Percentiles rank a stretch among this genome's conserved stretches.
Conservation (phyloP, 2,329 filamentous ascomycete genomes). For the Hypoxylon sp. region DNA sequence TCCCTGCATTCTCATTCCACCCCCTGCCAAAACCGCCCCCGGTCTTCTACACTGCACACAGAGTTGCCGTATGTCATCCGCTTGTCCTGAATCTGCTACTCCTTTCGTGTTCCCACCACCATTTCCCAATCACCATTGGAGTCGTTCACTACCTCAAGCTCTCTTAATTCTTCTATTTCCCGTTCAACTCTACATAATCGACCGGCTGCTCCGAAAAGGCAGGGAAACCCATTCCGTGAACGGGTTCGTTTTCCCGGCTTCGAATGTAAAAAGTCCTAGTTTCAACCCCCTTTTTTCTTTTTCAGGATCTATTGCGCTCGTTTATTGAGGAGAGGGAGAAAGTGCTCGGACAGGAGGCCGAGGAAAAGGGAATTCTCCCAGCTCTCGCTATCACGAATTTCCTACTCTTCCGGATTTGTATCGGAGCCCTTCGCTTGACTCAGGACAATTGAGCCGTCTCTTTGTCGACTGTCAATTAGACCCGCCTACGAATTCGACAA, state of each 20-base stretch:
- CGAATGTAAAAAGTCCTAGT: slow-evolving; percentile 33
- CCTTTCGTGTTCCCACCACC: slow-evolving; percentile 36
- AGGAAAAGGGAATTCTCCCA: slow-evolving; percentile 26
- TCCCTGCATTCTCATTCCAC: neutral
- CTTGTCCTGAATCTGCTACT: slow-evolving; percentile 6
- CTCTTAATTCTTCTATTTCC: slow-evolving; percentile 17
- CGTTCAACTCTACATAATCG: slow-evolving; percentile 27
- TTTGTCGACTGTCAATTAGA: slow-evolving; percentile 37
- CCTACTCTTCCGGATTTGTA: slow-evolving; percentile 28
- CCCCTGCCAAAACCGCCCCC: slow-evolving; percentile 3
- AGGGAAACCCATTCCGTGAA: slow-evolving; percentile 46
- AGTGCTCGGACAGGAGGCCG: slow-evolving; percentile 39
- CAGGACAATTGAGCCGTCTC: slow-evolving; percentile 25
- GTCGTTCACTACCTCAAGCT: slow-evolving; percentile 26
- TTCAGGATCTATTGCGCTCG: slow-evolving; percentile 38
- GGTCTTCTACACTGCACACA: neutral
- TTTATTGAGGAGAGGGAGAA: slow-evolving; percentile 29
- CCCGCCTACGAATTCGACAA: slow-evolving; percentile 42
- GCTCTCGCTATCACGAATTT: slow-evolving; percentile 41
- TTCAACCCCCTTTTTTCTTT: slow-evolving; percentile 34
- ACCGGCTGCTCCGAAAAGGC: slow-evolving; percentile 27
- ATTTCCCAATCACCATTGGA: slow-evolving; percentile 8
- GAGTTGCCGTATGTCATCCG: slow-evolving; percentile 4
- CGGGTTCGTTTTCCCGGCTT: slow-evolving; percentile 39
- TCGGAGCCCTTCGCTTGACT: slow-evolving; percentile 29